Conservation (phyloP, 495 filamentous ascomycete species). For the Aspergillus kassunensis region DNA sequence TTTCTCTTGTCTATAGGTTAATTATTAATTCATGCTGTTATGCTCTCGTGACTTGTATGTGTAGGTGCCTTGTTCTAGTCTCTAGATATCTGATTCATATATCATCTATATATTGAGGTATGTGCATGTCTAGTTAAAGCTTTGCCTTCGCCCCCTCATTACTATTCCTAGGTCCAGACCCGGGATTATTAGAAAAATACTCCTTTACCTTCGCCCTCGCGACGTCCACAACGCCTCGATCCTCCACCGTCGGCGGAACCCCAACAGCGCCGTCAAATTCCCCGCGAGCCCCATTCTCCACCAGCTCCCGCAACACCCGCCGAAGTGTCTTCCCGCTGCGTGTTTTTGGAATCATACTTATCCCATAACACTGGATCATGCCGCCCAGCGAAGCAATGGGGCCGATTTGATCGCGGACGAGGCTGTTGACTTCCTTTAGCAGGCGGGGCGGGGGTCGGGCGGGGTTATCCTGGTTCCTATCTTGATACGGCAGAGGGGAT, state of each 20-base stretch:
- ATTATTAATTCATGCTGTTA: slow-evolving; percentile 4
- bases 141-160: slow-evolving; percentile 44
- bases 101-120: background rate
- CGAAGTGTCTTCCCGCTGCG: slow-evolving; percentile 82
- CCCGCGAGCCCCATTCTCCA: slow-evolving; percentile 58
- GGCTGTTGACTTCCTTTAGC: slow-evolving; percentile 54
- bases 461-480: slow-evolving; percentile 18
- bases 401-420: slow-evolving; percentile 79
- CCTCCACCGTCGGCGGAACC: slow-evolving; percentile 60
- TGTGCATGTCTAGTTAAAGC: slow-evolving; percentile 33
- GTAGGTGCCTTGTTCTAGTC: too few species aligned
- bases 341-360: slow-evolving; percentile 92
- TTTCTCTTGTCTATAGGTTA: slow-evolving; percentile 6
- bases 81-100: too few species aligned
- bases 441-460: slow-evolving; percentile 49
- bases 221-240: slow-evolving; percentile 52
- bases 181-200: slow-evolving; percentile 51
- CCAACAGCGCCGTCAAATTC: slow-evolving; percentile 49
- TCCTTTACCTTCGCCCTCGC: slow-evolving; percentile 51
- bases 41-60: too few species aligned
- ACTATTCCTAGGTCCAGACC: background rate
- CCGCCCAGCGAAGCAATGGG: slow-evolving; percentile 81
- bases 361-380: slow-evolving; percentile 77
- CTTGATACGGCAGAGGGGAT: background rate
- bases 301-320: slow-evolving; percentile 71